Evolutionary conservation across 768 basidiomycete genomes (phyloP).

Genomic region (Sarcomyxa edulis): DNA sequence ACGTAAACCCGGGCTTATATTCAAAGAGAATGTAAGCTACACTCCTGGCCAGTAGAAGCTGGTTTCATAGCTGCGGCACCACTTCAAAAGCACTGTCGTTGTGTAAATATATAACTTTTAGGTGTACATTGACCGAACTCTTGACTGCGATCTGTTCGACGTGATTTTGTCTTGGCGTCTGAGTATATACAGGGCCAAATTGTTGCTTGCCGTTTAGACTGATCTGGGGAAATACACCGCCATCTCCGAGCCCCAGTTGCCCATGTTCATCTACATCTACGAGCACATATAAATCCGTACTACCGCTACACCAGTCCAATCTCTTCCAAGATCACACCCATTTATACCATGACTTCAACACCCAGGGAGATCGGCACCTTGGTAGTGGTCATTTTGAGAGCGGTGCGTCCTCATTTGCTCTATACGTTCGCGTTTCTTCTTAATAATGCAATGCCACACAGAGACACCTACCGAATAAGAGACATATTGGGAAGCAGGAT

Average conservation of each 20-base stretch:
- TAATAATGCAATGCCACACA: slow-evolving; percentile 24
- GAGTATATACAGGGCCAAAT: background rate
- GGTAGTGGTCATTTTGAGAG: slow-evolving; percentile 90
- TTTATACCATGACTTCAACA: slow-evolving; percentile 45
- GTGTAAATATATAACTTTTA: too few species aligned
- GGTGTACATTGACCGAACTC: too few species aligned
- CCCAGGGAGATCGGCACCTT: slow-evolving; percentile 86
- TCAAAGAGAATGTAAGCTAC: slow-evolving; percentile 52
- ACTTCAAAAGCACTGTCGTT: slow-evolving; percentile 6
- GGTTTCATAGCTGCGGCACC: slow-evolving; percentile 2
- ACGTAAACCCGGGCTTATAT: slow-evolving; percentile 65
- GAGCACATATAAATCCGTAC: too few species aligned
- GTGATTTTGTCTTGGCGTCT: too few species aligned
- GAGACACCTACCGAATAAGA: slow-evolving; percentile 88
- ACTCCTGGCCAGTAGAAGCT: slow-evolving; percentile 42
- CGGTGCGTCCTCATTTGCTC: slow-evolving; percentile 49
- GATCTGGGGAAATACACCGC: background rate
- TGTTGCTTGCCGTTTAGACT: background rate
- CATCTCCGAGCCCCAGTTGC: too few species aligned
- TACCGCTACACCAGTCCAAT: too few species aligned
- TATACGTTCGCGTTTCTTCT: slow-evolving; percentile 11
- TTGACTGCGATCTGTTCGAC: too few species aligned
- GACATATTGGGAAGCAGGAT: slow-evolving; percentile 95
- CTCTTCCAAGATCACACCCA: background rate
- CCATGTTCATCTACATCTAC: too few species aligned